phyloP scores from a whole-genome alignment of 108 stramenopile genomes.

The Phaeodactylum tricornutum region DNA sequence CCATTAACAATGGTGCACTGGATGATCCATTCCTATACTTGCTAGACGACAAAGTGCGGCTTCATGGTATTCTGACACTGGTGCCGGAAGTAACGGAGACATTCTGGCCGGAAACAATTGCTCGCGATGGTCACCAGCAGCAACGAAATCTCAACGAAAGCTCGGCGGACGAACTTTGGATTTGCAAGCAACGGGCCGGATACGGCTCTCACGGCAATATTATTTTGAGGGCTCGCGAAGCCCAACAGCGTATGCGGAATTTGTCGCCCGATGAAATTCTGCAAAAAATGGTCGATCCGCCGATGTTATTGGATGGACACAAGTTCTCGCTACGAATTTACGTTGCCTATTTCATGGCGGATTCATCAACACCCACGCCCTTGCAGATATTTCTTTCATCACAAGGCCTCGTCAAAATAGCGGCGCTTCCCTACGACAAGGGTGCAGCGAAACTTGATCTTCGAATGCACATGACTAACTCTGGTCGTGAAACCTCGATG shows the following conservation, averaged over 20 bases:
- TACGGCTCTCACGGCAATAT: conserved; percentile 74
- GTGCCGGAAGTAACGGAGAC: conserved; percentile 28
- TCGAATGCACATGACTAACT: conserved; percentile 63
- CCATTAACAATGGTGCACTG: conserved; percentile 48
- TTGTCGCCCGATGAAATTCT: conserved; percentile 20
- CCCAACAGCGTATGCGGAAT: not conserved
- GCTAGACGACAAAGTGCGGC: conserved; percentile 54
- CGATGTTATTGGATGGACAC: conserved; percentile 26
- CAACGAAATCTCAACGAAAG: not conserved
- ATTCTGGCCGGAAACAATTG: too few species aligned
- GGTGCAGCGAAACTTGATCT: too few species aligned
- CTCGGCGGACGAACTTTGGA: conserved; percentile 18
- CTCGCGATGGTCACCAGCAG: not conserved
- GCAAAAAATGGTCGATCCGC: conserved; percentile 56
- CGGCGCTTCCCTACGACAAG: conserved; percentile 16
- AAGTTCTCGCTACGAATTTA: conserved; percentile 72
- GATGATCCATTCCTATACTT: conserved; percentile 49
- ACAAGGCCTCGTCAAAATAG: conserved; percentile 58
- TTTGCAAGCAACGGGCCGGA: conserved; percentile 55
- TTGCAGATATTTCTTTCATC: conserved; percentile 28
- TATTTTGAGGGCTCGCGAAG: conserved; percentile 27
- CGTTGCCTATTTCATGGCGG: conserved; percentile 43
- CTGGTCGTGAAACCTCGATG: conserved; percentile 45
- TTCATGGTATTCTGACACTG: conserved; percentile 37
- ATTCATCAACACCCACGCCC: conserved; percentile 4